phyloP scores from a whole-genome alignment of 345 rosid species.

The Psidium friedrichsthalianum region DNA sequence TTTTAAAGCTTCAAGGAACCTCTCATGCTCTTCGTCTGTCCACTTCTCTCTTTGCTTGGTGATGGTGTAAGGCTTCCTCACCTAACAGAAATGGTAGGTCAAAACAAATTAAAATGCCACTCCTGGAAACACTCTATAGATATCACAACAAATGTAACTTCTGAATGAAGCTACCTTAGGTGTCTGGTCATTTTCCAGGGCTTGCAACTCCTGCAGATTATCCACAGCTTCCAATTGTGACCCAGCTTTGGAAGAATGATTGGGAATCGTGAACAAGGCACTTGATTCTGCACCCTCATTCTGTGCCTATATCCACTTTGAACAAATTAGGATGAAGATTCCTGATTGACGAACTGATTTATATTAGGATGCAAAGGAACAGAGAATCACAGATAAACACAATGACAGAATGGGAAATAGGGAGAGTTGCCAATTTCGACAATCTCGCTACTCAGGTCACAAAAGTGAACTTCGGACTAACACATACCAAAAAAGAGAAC shows the following conservation, averaged over 20 bases:
- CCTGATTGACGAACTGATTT: background rate
- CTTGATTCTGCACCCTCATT: background rate
- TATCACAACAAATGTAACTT: background rate
- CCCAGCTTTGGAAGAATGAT: background rate
- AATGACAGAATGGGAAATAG: background rate
- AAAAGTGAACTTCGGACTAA: background rate
- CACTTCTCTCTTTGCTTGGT: constrained; percentile 84
- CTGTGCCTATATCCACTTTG: background rate
- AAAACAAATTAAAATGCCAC: background rate
- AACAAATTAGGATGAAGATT: background rate
- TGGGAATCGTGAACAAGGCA: background rate
- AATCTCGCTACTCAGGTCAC: background rate
- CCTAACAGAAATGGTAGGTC: constrained; percentile 16
- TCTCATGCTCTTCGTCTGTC: constrained; percentile 80
- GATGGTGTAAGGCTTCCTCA: constrained; percentile 72
- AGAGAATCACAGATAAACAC: background rate
- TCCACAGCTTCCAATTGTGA: background rate
- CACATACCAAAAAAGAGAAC: background rate
- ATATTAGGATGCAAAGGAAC: background rate
- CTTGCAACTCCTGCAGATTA: background rate
- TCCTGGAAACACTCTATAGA: background rate
- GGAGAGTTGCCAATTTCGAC: background rate
- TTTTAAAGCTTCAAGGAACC: constrained; percentile 80
- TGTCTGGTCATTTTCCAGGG: constrained; percentile 2
- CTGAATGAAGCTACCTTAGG: constrained; percentile 13